phyloP scores from a whole-genome alignment of 2,329 filamentous ascomycete species.

The Leptosphaerulina australis region DNA sequence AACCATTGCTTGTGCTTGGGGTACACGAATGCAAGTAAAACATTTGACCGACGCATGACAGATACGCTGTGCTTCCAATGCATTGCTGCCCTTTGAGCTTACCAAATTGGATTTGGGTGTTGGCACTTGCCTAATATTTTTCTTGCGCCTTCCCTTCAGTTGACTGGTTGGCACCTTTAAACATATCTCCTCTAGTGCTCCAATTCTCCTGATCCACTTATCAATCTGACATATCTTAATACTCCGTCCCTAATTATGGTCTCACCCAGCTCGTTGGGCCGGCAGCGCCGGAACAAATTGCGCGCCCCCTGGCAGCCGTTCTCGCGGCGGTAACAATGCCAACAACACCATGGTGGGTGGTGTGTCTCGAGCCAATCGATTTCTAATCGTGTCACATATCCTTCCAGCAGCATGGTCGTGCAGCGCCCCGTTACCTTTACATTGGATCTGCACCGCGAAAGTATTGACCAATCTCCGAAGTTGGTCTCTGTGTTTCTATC shows the following conservation, averaged over 20 bases:
- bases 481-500: not conserved
- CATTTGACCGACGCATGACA: slow-evolving; percentile 1
- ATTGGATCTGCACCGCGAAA: slow-evolving; percentile 12
- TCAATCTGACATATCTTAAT: not conserved
- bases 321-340: slow-evolving; percentile 7
- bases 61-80: not conserved
- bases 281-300: slow-evolving; percentile 4
- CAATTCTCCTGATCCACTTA: not conserved
- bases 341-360: slow-evolving; percentile 5
- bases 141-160: not conserved
- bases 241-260: not conserved
- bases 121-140: not conserved
- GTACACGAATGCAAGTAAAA: slow-evolving; percentile 10
- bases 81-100: slow-evolving; percentile 4
- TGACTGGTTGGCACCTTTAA: not conserved
- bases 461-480: slow-evolving; percentile 8
- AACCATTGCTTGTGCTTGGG: slow-evolving; percentile 2
- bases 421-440: slow-evolving; percentile 15
- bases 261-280: slow-evolving; percentile 12
- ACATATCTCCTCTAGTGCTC: too few relatives aligned
- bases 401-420: slow-evolving; percentile 10
- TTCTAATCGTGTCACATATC: not conserved
- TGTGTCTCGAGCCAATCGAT: slow-evolving; percentile 8
- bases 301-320: not conserved
- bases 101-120: not conserved